Conservation (phyloP, 305 asterid genomes). For the Striga hermonthica region DNA sequence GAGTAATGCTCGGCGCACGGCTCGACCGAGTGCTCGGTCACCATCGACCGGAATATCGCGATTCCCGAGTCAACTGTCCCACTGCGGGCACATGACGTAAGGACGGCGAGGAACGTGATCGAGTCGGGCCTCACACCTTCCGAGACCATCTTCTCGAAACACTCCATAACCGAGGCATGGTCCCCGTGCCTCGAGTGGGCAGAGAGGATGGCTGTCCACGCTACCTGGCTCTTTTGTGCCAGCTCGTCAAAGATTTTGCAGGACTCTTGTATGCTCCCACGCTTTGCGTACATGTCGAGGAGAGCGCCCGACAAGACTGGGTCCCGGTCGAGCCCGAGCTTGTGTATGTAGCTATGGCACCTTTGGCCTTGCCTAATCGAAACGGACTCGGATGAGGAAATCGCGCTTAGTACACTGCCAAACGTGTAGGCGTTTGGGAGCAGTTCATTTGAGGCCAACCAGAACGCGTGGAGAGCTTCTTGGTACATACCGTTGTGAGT, state of each 20-base stretch:
- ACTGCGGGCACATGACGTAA: conserved; percentile 73
- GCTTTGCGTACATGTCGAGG: conserved; percentile 88
- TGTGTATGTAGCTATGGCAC: conserved; percentile 51
- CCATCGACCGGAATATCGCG: conserved; percentile 62
- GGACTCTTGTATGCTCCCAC: conserved; percentile 76
- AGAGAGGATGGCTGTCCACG: conserved; percentile 86
- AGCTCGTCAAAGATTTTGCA: conserved; percentile 52
- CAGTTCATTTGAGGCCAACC: conserved; percentile 41
- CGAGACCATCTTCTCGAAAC: conserved; percentile 56
- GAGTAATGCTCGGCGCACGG: conserved; percentile 68
- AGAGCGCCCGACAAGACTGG: conserved; percentile 67
- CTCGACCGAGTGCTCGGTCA: conserved; percentile 43
- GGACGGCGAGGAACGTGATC: conserved; percentile 69
- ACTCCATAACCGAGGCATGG: conserved; percentile 60
- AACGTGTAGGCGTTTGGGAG: conserved; percentile 70
- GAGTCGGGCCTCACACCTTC: conserved; percentile 66
- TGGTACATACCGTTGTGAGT: conserved; percentile 66
- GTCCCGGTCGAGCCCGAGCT: conserved; percentile 50
- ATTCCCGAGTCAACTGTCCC: conserved; percentile 67
- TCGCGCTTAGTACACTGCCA: conserved; percentile 71
- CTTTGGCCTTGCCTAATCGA: conserved; percentile 67
- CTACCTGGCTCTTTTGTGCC: conserved; percentile 48
- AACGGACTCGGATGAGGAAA: conserved; percentile 72
- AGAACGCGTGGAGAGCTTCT: conserved; percentile 63
- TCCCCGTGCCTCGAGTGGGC: conserved; percentile 82